Base-by-base conservation (phyloP, 2,329 filamentous ascomycete species). In the Colletotrichum sp. region DNA sequence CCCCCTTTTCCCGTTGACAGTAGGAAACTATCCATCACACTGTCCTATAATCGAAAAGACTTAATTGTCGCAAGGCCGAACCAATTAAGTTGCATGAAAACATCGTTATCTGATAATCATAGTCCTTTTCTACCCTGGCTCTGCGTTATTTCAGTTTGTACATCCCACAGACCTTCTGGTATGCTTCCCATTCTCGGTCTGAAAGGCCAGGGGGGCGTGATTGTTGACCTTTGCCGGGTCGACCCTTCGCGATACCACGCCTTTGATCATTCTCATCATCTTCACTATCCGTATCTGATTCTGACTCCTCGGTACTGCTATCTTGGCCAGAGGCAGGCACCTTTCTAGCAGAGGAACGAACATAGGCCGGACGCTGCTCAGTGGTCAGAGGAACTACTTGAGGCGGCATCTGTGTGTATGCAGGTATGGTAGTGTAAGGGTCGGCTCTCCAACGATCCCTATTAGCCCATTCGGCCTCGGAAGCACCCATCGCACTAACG, bases 361-460 rank as follows among this genome's bases (percentile, higher is more conserved):
- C 43, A 52, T 21, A 52, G 21, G 5, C 15, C 55, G 26, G 55
- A 9, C 26, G 24, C 24, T 26, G 55, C 55, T 59, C 21, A 1
- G 26, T 59, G 9, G 55, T 16, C 21, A 59, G 13, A 59, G 55
- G 15, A 16, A 28, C 55, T 18, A 10, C 21, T 18, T 26, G 21
- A 59, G 55, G 21, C 26, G 55, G 24, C 55, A 59, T 59, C 26
- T 59, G 55, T 12, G 55, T 9, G 55, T 59, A 59, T 0, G 24
- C 21, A 28, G 55, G 55, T 18, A 59, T 2, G 21, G 55, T 18
- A 0, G 32, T 15, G 16, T 30, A 28, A 0, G 24, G 18, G 5
- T 72, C 70, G n/a, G 59, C 26, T 9, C 52, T 48, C 70, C 48
- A 34, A 7, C 63, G 52, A 28, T 72, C 64, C 7, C 34, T 48